Evolutionary conservation across 1,284 basidiomycete species (phyloP), one percentile per base, ranked within the genome.

Genomic region (Fomitopsis pinicola): DNA sequence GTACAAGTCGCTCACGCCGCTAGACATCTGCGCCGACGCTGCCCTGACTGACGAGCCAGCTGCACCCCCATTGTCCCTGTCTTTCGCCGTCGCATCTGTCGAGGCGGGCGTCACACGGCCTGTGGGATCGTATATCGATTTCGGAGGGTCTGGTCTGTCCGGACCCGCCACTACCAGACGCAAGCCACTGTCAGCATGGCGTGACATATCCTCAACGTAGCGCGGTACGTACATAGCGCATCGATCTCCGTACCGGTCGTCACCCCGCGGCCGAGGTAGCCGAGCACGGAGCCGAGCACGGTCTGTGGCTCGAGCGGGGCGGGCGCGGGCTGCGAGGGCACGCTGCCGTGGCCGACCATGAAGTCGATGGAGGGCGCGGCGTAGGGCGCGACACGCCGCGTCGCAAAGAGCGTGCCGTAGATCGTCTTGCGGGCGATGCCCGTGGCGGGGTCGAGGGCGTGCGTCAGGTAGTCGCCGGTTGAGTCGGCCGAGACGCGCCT

Each of bases 211-310:
- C 17, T 44, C 50, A 54, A 10, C 19, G 62, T 50, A 42, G 54
- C 22, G n/a, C 48, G 53, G 50, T 10, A 78, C 85, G 60, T 69
- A 89, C 87, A 69, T 19, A 89, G 67, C 10, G 74, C 73, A 67
- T 89, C 87, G 19, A 89, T 72, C 66, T 87, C 81, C 33, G 80
- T 79, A 6, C 86, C 87, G 0, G 81, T 80, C 69, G 82, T 69
- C 0, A 62, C 64, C 36, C 64, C 64, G 8, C 62, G 53, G 14
- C 67, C 63, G 50, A 76, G 64, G 55, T 74, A 75, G 14, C 75
- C 75, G 7, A 75, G 65, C 60, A 82, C 86, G 12, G 84, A 82
- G 30, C 82, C 78, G 22, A 88, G 70, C 19, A 84, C 67, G 14
- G 85, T 84, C 4, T 81, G 65, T 6, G 86, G 85, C 0, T 82